phyloP scores from a whole-genome alignment of 257 asterid species.

The Coffea canephora region DNA sequence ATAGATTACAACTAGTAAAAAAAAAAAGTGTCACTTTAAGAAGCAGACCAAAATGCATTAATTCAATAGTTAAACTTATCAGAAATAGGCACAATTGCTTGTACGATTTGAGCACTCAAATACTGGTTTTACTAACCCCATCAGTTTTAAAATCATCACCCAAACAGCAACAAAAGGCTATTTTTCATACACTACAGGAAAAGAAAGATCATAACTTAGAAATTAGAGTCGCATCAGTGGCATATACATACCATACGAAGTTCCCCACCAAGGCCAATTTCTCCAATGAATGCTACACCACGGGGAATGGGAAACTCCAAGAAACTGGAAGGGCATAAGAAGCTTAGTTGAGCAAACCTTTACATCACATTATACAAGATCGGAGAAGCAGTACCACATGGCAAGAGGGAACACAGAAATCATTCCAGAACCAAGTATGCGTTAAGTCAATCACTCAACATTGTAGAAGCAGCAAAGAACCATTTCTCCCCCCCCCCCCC shows the following conservation, averaged over 20 bases:
- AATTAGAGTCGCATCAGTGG: not conserved
- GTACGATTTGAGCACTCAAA: not conserved
- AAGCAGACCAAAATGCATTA: not conserved
- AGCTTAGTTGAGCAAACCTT: not conserved
- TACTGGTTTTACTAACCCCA: not conserved
- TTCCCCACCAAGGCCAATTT: slow-evolving; percentile 92
- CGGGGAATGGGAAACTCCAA: slow-evolving; percentile 84
- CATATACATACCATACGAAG: slow-evolving; percentile 62
- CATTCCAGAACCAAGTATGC: not conserved
- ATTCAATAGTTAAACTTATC: not conserved
- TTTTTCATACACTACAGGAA: not conserved
- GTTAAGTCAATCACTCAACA: not conserved
- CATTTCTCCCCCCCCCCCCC: not conserved
- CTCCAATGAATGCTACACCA: slow-evolving; percentile 85
- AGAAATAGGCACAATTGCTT: not conserved
- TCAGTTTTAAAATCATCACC: not conserved
- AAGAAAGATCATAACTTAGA: not conserved
- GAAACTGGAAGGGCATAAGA: slow-evolving; percentile 52
- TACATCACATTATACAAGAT: not conserved
- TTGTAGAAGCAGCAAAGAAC: not conserved
- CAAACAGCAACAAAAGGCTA: not conserved
- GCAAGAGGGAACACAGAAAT: not conserved
- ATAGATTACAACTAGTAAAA: not conserved
- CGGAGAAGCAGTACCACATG: not conserved
- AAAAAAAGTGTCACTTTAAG: not conserved